Evolutionary conservation across 2,329 filamentous ascomycete genomes (phyloP).

Genomic region (Coniochaeta hoffmannii): DNA sequence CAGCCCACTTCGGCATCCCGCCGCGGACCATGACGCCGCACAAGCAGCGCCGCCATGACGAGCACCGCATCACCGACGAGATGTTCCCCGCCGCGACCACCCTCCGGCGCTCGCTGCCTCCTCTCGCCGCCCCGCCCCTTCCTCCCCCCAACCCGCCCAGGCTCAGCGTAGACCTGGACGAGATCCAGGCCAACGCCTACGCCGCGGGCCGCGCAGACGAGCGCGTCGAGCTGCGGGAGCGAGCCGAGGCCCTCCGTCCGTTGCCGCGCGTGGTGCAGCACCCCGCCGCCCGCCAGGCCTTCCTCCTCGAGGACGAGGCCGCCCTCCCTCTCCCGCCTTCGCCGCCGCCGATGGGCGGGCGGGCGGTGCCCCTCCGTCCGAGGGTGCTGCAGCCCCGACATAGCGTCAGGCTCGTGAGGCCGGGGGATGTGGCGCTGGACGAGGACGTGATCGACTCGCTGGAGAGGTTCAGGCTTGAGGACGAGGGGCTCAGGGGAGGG

Average conservation of each 20-base stretch:
- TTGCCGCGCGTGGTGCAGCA: neutral
- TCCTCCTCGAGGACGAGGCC: neutral
- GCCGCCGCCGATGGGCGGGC: neutral
- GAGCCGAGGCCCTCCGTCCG: constrained; percentile 1
- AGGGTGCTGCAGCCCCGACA: constrained; percentile 1
- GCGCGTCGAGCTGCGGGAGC: constrained; percentile 2
- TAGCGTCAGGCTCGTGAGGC: constrained; percentile 2
- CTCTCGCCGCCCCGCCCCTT: neutral
- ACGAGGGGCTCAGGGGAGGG: neutral
- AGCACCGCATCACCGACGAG: constrained; percentile 6
- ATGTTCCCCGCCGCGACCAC: constrained; percentile 1
- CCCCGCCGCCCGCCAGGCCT: neutral
- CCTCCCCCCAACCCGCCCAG: neutral
- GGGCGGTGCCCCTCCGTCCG: neutral
- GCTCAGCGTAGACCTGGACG: constrained; percentile 3
- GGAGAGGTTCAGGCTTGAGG: neutral
- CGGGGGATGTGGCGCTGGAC: constrained; percentile 1
- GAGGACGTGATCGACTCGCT: neutral
- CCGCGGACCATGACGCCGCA: neutral
- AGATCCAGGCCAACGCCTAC: constrained; percentile 5
- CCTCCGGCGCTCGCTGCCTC: neutral
- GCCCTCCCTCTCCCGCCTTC: neutral
- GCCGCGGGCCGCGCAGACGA: constrained; percentile 5
- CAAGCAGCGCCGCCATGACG: neutral
- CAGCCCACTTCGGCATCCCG: neutral